phyloP scores from a whole-genome alignment of 371 early-diverging fungal genomes.

The Rhizomucor pusillus region DNA sequence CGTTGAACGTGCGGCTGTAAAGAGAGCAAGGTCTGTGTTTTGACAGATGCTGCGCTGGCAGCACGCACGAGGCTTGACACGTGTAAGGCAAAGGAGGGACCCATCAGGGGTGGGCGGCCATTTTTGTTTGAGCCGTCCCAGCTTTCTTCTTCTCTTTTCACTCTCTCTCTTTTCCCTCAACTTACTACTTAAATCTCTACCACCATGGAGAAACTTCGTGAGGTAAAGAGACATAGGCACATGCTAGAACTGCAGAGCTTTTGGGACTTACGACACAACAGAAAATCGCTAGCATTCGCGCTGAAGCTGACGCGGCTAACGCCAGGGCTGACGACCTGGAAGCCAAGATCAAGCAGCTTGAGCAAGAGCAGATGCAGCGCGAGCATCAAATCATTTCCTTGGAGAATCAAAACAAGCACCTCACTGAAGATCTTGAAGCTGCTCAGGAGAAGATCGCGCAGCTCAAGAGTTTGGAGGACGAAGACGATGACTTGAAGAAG shows the following conservation, averaged over 20 bases:
- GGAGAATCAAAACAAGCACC: constrained; percentile 57
- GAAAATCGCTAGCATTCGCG: constrained; percentile 67
- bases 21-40: too few species aligned
- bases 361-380: constrained; percentile 54
- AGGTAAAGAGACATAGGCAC: constrained; percentile 19
- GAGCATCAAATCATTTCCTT: constrained; percentile 74
- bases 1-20: too few species aligned
- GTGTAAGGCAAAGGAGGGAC: background rate
- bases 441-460: constrained; percentile 60
- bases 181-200: constrained; percentile 3
- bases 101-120: background rate
- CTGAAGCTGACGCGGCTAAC: constrained; percentile 66
- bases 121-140: background rate
- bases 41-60: too few species aligned
- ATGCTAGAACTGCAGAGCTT: background rate
- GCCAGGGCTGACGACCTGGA: constrained; percentile 66
- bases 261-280: constrained; percentile 10
- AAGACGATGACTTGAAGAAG: constrained; percentile 61
- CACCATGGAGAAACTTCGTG: constrained; percentile 41
- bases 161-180: constrained; percentile 13
- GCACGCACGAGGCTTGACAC: background rate
- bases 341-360: constrained; percentile 53
- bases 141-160: constrained; percentile 8
- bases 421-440: constrained; percentile 64
- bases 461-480: constrained; percentile 59